These are phyloP conservation scores for Penicillium corylophilum DNA, from an alignment of 2,329 filamentous ascomycete genomes.

Conservation along the genomic window DNA sequence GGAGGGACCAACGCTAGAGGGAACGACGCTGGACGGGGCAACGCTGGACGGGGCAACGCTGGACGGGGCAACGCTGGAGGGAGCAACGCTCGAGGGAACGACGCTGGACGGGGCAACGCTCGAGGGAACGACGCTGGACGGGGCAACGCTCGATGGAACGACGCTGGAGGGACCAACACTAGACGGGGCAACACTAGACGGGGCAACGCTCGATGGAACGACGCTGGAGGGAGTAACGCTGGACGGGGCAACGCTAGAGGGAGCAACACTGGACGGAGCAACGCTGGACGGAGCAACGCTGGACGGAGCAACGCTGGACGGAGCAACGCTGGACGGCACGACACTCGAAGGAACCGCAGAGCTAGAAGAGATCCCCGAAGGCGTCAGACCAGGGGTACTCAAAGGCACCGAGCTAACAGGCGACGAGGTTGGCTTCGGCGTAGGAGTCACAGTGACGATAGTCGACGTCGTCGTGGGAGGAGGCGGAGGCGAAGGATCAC, in stretches of 20 bases:
- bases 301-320: background rate
- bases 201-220: too few species aligned
- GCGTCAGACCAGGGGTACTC: too few species aligned
- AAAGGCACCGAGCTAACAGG: background rate
- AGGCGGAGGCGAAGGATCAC: slow-evolving; percentile 26
- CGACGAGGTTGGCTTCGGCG: slow-evolving; percentile 3
- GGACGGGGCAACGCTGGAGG: background rate
- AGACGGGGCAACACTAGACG: too few species aligned
- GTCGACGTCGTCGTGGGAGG: slow-evolving; percentile 15
- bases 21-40: background rate
- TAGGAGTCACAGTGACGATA: slow-evolving; percentile 11
- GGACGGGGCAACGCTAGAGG: background rate
- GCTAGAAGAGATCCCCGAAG: too few species aligned
- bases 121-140: too few species aligned
- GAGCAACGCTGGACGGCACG: background rate
- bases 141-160: too few species aligned
- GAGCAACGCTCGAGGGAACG: background rate
- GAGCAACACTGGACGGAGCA: background rate
- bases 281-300: background rate
- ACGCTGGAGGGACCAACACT: too few species aligned
- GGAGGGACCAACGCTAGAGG: too few species aligned
- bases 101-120: background rate
- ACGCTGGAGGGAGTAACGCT: background rate
- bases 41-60: background rate
- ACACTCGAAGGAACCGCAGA: background rate